A percentile compares a stretch with the other conserved stretches of the same genome.
phyloP scores from a whole-genome alignment of 2,329 filamentous ascomycete genomes.

The Fusarium miscanthi region DNA sequence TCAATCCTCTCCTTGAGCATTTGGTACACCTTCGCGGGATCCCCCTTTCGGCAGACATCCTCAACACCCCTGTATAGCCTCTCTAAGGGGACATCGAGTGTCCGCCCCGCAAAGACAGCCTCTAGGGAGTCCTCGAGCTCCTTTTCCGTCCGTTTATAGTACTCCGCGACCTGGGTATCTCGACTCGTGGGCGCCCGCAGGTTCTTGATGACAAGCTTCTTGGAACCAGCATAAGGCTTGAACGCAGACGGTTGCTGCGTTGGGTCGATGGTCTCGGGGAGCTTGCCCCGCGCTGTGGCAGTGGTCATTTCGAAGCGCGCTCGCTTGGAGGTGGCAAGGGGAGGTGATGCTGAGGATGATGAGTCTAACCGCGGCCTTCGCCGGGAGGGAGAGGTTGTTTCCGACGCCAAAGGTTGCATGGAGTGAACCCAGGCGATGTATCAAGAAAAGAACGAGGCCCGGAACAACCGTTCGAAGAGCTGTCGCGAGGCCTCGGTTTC shows the following conservation, averaged over 20 bases:
- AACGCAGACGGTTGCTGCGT: slow-evolving; percentile 60
- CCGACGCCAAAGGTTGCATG: slow-evolving; percentile 51
- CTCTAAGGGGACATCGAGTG: slow-evolving; percentile 80
- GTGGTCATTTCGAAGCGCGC: slow-evolving; percentile 51
- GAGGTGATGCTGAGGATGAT: slow-evolving; percentile 47
- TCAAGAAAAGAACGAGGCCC: slow-evolving; percentile 33
- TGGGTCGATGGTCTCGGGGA: slow-evolving; percentile 53
- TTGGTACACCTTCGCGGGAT: slow-evolving; percentile 74
- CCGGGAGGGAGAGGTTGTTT: slow-evolving; percentile 50
- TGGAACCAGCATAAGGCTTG: slow-evolving; percentile 80
- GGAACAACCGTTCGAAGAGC: slow-evolving; percentile 44
- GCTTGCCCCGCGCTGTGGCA: slow-evolving; percentile 54
- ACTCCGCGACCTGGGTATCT: slow-evolving; percentile 74
- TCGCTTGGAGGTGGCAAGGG: slow-evolving; percentile 47
- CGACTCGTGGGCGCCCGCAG: slow-evolving; percentile 71
- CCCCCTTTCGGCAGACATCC: slow-evolving; percentile 85
- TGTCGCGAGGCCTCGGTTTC: slow-evolving; percentile 45
- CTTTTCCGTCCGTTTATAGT: slow-evolving; percentile 79
- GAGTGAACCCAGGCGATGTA: slow-evolving; percentile 25
- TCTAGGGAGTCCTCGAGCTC: slow-evolving; percentile 80
- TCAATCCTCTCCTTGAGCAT: slow-evolving; percentile 75
- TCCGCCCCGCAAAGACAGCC: slow-evolving; percentile 75
- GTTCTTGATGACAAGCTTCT: slow-evolving; percentile 94
- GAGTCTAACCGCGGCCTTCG: slow-evolving; percentile 53
- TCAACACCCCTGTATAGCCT: slow-evolving; percentile 91